Conservation (phyloP, 176 grass and related monocot genomes). For the maize (Zea mays) region Zm-B73-REFERENCE-NAM-5.0 NC_050097.1:195626501-195627000, state of each 20-base stretch:
- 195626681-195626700: background rate
- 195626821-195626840: background rate
- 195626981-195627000: constrained; percentile 31
- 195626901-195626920: background rate
- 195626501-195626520: constrained; percentile 1
- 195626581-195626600: constrained; percentile 3
- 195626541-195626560: too few relatives aligned
- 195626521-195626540: too few relatives aligned
- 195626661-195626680: background rate
- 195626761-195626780: background rate
- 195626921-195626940: constrained; percentile 32
- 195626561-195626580: too few relatives aligned
- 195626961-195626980: constrained; percentile 35
- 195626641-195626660: background rate
- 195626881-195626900: background rate
- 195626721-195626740: too few relatives aligned
- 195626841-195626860: constrained; percentile 30
- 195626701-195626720: background rate
- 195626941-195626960: background rate
- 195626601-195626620: too few relatives aligned
- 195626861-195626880: constrained; percentile 4
- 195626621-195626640: background rate
- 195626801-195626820: constrained; percentile 2
- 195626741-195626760: background rate
- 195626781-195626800: background rate